Evolutionary conservation across 352 stramenopile genomes (phyloP).

Genomic region (Pythium dissimile): DNA sequence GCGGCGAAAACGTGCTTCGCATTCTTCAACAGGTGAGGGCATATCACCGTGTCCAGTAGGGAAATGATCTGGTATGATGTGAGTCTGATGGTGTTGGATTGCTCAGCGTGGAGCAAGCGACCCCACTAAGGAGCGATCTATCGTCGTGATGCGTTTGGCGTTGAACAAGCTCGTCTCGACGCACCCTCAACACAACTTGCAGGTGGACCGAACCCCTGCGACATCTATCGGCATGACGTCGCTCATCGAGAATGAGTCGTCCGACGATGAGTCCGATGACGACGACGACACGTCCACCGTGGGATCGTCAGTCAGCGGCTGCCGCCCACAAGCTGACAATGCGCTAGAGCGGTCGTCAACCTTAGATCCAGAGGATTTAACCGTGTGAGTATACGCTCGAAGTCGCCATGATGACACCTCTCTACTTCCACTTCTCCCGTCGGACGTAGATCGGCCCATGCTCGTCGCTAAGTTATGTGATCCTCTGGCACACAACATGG

Average conservation of each 20-base stretch:
- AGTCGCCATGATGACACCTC: too few relatives aligned
- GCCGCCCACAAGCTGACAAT: slow-evolving; percentile 22
- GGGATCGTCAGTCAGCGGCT: slow-evolving; percentile 11
- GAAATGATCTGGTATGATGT: background rate
- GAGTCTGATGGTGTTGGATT: background rate
- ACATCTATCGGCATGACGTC: slow-evolving; percentile 21
- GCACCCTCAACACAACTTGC: slow-evolving; percentile 76
- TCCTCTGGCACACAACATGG: background rate
- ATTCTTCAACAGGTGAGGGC: slow-evolving; percentile 60
- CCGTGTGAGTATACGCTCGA: slow-evolving; percentile 23
- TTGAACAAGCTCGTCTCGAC: slow-evolving; percentile 73
- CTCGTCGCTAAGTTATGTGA: background rate
- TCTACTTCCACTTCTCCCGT: too few relatives aligned
- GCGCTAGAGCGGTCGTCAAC: slow-evolving; percentile 38
- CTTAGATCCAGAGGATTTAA: slow-evolving; percentile 50
- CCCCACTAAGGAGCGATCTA: slow-evolving; percentile 43
- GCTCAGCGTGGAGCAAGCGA: slow-evolving; percentile 53
- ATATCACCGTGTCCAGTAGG: background rate
- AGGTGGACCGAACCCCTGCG: slow-evolving; percentile 32
- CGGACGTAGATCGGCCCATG: background rate
- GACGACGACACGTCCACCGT: slow-evolving; percentile 24
- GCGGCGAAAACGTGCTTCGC: slow-evolving; percentile 74
- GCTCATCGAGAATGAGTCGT: slow-evolving; percentile 25
- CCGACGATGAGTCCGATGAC: slow-evolving; percentile 21
- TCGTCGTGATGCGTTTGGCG: slow-evolving; percentile 68